A percentile compares a stretch with the other conserved stretches of the same genome.
Conservation (phyloP, 495 filamentous ascomycete genomes). For the Penicillium dipodomyicola region DNA sequence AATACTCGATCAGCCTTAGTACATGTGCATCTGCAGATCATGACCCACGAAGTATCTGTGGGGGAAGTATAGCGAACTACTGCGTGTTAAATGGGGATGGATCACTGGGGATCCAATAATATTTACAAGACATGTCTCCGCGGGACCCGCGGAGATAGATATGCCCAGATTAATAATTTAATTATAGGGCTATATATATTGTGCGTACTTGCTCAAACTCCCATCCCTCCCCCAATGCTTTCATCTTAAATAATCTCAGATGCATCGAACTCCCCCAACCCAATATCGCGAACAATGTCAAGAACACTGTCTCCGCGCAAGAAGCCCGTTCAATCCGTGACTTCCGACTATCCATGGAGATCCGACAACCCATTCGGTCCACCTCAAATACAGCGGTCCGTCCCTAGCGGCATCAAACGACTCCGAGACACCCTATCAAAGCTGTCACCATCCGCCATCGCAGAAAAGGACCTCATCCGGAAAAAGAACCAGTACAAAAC, state of each 20-base stretch:
- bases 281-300: slow-evolving; percentile 26
- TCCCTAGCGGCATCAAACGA: slow-evolving; percentile 36
- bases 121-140: slow-evolving; percentile 6
- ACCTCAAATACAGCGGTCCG: slow-evolving; percentile 31
- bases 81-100: slow-evolving; percentile 5
- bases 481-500: slow-evolving; percentile 43
- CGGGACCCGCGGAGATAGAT: slow-evolving; percentile 19
- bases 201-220: not conserved
- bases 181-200: not conserved
- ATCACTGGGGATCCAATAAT: slow-evolving; percentile 13
- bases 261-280: not conserved
- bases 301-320: slow-evolving; percentile 26
- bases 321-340: slow-evolving; percentile 27
- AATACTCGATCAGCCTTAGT: not conserved
- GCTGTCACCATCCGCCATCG: slow-evolving; percentile 35
- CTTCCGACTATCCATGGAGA: slow-evolving; percentile 36
- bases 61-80: slow-evolving; percentile 11
- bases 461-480: slow-evolving; percentile 42
- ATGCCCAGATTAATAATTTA: slow-evolving; percentile 8
- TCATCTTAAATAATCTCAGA: not conserved
- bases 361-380: slow-evolving; percentile 43
- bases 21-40: not conserved
- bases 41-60: not conserved
- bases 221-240: not conserved
- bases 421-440: slow-evolving; percentile 42